phyloP scores from a whole-genome alignment of 345 rosid species.

The Lumnitzera racemosa region DNA sequence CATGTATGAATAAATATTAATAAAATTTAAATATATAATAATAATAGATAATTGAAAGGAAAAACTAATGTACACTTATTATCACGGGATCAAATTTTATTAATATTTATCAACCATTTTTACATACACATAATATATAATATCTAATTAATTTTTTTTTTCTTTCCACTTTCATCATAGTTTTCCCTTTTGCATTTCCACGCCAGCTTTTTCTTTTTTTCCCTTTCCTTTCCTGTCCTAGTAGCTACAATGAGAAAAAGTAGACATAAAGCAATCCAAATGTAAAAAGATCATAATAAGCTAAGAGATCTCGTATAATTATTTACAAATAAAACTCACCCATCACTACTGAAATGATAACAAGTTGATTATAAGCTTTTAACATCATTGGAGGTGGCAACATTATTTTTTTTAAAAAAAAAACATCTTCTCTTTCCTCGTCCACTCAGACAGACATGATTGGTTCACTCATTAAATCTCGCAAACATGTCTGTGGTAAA shows the following conservation, averaged over 20 bases:
- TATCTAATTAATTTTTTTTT: too few relatives aligned
- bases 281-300: slow-evolving; percentile 8
- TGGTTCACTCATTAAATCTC: slow-evolving; percentile 25
- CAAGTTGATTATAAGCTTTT: slow-evolving; percentile 27
- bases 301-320: too few relatives aligned
- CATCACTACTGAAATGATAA: slow-evolving; percentile 3
- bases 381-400: slow-evolving; percentile 20
- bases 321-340: too few relatives aligned
- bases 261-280: slow-evolving; percentile 16
- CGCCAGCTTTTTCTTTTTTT: background rate
- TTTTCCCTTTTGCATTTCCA: slow-evolving; percentile 8
- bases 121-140: too few relatives aligned
- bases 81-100: too few relatives aligned
- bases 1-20: too few relatives aligned
- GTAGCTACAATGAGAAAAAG: slow-evolving; percentile 11
- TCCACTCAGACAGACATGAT: slow-evolving; percentile 20
- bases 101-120: too few relatives aligned
- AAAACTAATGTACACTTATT: too few relatives aligned
- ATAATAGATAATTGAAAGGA: too few relatives aligned
- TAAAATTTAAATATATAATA: too few relatives aligned
- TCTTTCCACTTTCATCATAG: background rate
- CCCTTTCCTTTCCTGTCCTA: slow-evolving; percentile 14
- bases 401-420: background rate
- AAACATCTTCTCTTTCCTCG: slow-evolving; percentile 20
- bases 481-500: slow-evolving; percentile 16